These are phyloP conservation scores for Dunaliella primolecta DNA, from an alignment of 139 green algal species.

Conservation along the genomic window DNA sequence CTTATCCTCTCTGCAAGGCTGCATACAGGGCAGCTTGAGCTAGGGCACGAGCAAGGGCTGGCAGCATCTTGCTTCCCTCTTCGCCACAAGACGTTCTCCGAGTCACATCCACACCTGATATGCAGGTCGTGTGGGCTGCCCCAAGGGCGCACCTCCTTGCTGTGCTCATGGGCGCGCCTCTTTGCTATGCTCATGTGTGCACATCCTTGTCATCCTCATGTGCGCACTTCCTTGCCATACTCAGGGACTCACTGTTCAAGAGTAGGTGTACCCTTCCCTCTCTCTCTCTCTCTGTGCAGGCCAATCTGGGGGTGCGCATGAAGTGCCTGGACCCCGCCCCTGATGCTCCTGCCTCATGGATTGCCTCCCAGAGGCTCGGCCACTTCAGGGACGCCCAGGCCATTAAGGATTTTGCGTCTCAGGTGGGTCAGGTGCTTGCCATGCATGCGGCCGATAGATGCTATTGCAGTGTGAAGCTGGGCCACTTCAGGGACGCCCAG, in stretches of 20 bases:
- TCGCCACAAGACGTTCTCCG: too few relatives aligned
- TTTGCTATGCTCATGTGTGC: not conserved
- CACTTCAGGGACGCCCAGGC: conserved; percentile 73
- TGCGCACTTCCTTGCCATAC: not conserved
- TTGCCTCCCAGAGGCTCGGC: conserved; percentile 67
- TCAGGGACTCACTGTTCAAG: not conserved
- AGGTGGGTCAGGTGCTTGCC: conserved; percentile 4
- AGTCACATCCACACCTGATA: too few relatives aligned
- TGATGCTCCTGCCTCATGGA: conserved; percentile 74
- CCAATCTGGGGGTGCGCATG: conserved; percentile 83
- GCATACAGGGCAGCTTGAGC: too few relatives aligned
- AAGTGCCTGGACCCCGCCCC: conserved; percentile 86
- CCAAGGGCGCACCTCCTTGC: too few relatives aligned
- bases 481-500: conserved; percentile 73
- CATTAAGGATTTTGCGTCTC: conserved; percentile 70
- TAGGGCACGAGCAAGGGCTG: too few relatives aligned
- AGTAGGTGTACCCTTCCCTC: not conserved
- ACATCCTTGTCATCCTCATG: not conserved
- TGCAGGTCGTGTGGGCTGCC: too few relatives aligned
- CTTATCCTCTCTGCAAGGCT: too few relatives aligned
- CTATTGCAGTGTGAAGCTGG: too few relatives aligned
- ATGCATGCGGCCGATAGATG: too few relatives aligned
- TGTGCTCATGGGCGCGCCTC: too few relatives aligned
- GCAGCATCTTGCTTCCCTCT: too few relatives aligned
- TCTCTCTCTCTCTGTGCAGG: conserved; percentile 41